Base-by-base conservation (phyloP, 768 basidiomycete genomes). In the Lactarius hengduanensis region DNA sequence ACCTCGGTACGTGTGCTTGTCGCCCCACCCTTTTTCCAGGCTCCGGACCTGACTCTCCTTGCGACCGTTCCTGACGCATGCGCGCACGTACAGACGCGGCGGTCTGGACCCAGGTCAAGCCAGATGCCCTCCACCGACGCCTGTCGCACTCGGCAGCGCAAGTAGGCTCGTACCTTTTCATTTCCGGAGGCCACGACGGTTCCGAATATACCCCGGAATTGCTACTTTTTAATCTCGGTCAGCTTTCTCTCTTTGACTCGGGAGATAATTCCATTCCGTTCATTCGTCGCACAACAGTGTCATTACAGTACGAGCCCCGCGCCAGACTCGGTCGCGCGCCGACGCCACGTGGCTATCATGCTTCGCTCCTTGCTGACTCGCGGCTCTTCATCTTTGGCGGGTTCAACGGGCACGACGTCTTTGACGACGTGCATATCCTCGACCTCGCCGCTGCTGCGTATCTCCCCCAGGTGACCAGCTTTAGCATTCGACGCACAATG, bases 131-230 rank as follows among this genome's bases (percentile, higher is more conserved):
- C 70, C 75, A 89, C 72, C 85, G 86, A 68, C 84, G 92, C 11
- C 80, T 96, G 53, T 89, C 90, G 32, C 96, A 98, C 71, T 90
- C 89, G 13, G 83, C 94, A 16, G 94, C 94, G 0, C 92, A 91
- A 75, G 91, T 98, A 18, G 94, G 96, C 36, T 94, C 92, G 1
- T 96, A 93, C 74, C 83, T 98, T 0, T 95, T 96, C 78, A 82
- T 96, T 62, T 80, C 89, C 54, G 95, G 94, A 0, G 96, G 96
- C 2, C 94, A 96, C 77, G 90, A 96, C 69, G 91, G 92, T 5
- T 76, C 78, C 13, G 79, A 86, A 57, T 97, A 97, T 74, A 82
- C 80, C 40, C 82, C 83, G 2, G 90, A 96, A 13, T 79, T 96
- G 6, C 80, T 93, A 20, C 79, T 92, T 5, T 94, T 94, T 77